Percentiles rank a stretch among this genome's conserved stretches.
phyloP scores from a whole-genome alignment of 345 rosid species.

The Cardiospermum halicacabum region DNA sequence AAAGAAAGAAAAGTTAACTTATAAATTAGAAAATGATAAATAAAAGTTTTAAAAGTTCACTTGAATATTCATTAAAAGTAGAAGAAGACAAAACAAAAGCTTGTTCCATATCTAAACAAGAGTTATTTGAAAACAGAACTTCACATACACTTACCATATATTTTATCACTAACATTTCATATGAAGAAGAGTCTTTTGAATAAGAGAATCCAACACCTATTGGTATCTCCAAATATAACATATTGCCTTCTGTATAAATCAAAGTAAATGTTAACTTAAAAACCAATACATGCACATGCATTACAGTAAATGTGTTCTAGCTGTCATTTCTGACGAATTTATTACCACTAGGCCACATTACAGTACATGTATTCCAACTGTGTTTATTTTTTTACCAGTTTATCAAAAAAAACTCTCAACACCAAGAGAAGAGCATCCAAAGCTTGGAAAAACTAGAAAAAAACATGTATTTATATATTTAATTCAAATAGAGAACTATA shows the following conservation, averaged over 20 bases:
- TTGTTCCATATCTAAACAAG: conserved; percentile 19
- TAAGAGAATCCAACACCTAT: conserved; percentile 98
- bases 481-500: not conserved
- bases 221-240: conserved; percentile 90
- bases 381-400: no score
- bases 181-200: conserved; percentile 55
- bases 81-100: no score
- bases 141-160: conserved; percentile 68
- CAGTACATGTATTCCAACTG: no score
- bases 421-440: conserved; percentile 98
- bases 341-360: conserved; percentile 87
- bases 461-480: not conserved
- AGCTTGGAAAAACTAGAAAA: conserved; percentile 36
- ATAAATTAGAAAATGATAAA: not conserved
- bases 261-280: conserved; percentile 1
- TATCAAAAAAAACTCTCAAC: conserved; percentile 96
- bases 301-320: conserved; percentile 71
- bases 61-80: conserved; percentile 27
- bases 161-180: conserved; percentile 68
- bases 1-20: not conserved
- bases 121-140: not conserved
- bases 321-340: conserved; percentile 72
- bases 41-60: conserved; percentile 4
- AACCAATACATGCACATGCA: not conserved
- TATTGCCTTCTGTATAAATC: conserved; percentile 71